Evolutionary conservation across 257 asterid species (phyloP), one percentile per base, ranked within the genome.

Genomic region (Ajuga chamaepitys): DNA sequence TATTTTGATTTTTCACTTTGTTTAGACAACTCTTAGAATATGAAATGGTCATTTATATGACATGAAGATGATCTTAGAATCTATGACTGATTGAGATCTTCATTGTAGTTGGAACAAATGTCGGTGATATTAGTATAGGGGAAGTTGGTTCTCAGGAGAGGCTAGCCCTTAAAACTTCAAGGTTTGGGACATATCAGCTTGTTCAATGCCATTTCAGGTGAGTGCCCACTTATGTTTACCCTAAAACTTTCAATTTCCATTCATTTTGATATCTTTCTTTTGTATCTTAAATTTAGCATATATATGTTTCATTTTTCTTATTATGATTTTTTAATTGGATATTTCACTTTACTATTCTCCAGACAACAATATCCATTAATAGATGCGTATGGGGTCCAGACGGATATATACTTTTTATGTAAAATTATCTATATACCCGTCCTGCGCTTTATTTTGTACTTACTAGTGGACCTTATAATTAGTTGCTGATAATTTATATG

Each of bases 61-160:
- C 54, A 32, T 47, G 62, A 51, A 21, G 41, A n/a, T 64, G 51
- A 58, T 68, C 45, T 63, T 6, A 47, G 32, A 37, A 56, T 34
- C 13, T 44, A 11, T 60, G 51, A 35, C 48, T 47, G 42, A 62
- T 42, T 26, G 40, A 48, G 46, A 17, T 74, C 41, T 68, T 24
- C 55, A 32, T 70, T 55, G 79, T 70, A 93, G 99, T 93, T 85
- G 99, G 99, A 75, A 93, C 99, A 51, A 93, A 88, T 78, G 96
- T 90, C 66, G 99, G 99, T 68, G 99, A 93, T 72, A 86, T 93
- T 64, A 90, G 96, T 88, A 86, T 93, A 41, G 89, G 99, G 99
- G 97, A 93, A 76, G 96, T 90, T 74, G 96, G 97, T 41, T 82
- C 96, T 51, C 85, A 90, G 32, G 99, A 93, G 62, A 83, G 97